Conservation (phyloP, 1,284 basidiomycete species). For the Fomitiporia mediterranea region DNA sequence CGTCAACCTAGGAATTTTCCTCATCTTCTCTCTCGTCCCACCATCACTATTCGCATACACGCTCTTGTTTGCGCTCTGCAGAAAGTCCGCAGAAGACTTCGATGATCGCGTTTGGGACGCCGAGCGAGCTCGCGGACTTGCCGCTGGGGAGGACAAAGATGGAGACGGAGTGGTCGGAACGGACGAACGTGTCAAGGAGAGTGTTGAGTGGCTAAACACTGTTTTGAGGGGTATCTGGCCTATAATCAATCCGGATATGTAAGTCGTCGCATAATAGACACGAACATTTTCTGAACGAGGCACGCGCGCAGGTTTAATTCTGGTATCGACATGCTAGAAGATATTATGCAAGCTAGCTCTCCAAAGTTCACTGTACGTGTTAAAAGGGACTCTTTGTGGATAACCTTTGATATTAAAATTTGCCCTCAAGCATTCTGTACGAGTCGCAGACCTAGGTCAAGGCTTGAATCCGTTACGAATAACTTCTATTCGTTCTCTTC, state of each 20-base stretch:
- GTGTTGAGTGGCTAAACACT: constrained; percentile 38
- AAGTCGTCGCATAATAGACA: constrained; percentile 10
- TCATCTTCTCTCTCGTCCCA: constrained; percentile 25
- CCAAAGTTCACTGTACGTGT: constrained; percentile 33
- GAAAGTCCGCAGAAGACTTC: constrained; percentile 29
- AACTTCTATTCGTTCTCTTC: constrained; percentile 34
- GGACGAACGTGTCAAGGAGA: constrained; percentile 35
- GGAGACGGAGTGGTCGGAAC: constrained; percentile 29
- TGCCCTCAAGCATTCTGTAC: constrained; percentile 31
- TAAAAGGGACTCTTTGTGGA: not conserved
- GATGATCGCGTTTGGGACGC: constrained; percentile 35
- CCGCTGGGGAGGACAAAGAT: constrained; percentile 31
- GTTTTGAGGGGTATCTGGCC: constrained; percentile 36
- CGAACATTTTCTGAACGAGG: not conserved
- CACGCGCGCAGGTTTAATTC: constrained; percentile 28
- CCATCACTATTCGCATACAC: constrained; percentile 29
- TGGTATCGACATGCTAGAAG: constrained; percentile 36
- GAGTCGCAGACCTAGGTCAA: constrained; percentile 33
- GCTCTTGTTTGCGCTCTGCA: constrained; percentile 30
- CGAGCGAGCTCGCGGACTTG: constrained; percentile 34
- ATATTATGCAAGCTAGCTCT: constrained; percentile 39
- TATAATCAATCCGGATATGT: constrained; percentile 35
- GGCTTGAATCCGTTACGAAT: constrained; percentile 35
- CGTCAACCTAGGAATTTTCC: not conserved
- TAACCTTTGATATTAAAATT: not conserved